Conservation (phyloP, 805 yeast genomes). For the Zygosaccharomyces pseudorouxii region DNA sequence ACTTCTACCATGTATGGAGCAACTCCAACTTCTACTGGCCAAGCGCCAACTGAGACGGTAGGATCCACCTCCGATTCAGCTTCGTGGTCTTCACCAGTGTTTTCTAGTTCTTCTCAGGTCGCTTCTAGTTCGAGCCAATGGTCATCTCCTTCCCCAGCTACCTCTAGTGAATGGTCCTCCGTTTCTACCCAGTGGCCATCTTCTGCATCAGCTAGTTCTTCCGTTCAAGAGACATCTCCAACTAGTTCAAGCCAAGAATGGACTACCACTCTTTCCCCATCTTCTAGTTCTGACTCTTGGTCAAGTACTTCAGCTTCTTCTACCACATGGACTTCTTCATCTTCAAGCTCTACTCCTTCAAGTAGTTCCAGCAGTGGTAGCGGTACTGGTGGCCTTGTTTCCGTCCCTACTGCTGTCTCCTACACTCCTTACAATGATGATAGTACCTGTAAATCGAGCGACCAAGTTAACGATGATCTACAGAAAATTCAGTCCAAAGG, state of each 20-base stretch:
- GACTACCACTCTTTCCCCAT: slow-evolving; percentile 1
- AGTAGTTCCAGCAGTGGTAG: slow-evolving; percentile 24
- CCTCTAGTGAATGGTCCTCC: slow-evolving; percentile 12
- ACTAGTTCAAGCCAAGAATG: slow-evolving; percentile 5
- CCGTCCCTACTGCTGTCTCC: slow-evolving; percentile 56
- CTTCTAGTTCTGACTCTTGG: slow-evolving; percentile 3
- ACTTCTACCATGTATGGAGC: slow-evolving; percentile 30
- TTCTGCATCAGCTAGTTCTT: slow-evolving; percentile 11
- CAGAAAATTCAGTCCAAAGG: slow-evolving; percentile 53
- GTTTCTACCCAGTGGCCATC: slow-evolving; percentile 11
- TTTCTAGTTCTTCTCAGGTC: slow-evolving; percentile 3
- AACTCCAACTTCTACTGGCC: slow-evolving; percentile 17
- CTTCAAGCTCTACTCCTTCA: slow-evolving; percentile 21
- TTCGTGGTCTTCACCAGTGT: slow-evolving; percentile 11
- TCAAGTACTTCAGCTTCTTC: slow-evolving; percentile 11
- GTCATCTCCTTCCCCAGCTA: slow-evolving; percentile 10
- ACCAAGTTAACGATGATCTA: slow-evolving; percentile 55
- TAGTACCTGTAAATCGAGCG: slow-evolving; percentile 59
- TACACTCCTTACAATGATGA: slow-evolving; percentile 75
- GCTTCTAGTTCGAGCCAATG: slow-evolving; percentile 11
- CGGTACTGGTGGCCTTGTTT: slow-evolving; percentile 24
- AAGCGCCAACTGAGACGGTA: slow-evolving; percentile 2
- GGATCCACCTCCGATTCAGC: slow-evolving; percentile 11
- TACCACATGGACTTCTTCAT: slow-evolving; percentile 16
- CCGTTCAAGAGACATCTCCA: slow-evolving; percentile 1